Evolutionary conservation across 2,329 filamentous ascomycete genomes (phyloP).

Genomic region (Phaeoacremonium minimum): DNA sequence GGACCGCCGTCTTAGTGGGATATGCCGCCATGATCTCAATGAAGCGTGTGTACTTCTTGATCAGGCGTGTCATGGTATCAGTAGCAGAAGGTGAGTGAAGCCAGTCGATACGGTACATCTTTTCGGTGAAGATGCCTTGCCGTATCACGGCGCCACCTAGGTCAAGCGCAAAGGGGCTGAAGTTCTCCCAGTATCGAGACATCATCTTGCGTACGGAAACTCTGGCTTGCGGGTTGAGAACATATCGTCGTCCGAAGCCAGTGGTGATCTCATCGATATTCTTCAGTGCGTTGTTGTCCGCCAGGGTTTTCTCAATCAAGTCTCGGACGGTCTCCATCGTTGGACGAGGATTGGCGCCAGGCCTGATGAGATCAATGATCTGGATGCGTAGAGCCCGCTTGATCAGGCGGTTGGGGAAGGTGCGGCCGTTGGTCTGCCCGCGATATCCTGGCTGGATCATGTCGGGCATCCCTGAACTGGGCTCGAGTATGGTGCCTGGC

Average conservation of each 20-base stretch:
- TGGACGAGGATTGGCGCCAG: slow-evolving; percentile 18
- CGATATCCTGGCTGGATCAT: slow-evolving; percentile 14
- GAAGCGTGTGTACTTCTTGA: slow-evolving; percentile 64
- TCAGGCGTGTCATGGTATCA: slow-evolving; percentile 60
- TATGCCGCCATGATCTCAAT: slow-evolving; percentile 50
- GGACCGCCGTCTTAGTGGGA: slow-evolving; percentile 50
- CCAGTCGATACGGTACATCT: slow-evolving; percentile 76
- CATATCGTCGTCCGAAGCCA: slow-evolving; percentile 14
- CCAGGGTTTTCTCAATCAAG: slow-evolving; percentile 42
- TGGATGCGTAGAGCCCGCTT: slow-evolving; percentile 34
- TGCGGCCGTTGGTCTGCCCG: slow-evolving; percentile 22
- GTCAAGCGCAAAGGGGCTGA: slow-evolving; percentile 60
- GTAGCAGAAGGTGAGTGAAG: slow-evolving; percentile 64
- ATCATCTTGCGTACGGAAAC: slow-evolving; percentile 62
- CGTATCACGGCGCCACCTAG: slow-evolving; percentile 61
- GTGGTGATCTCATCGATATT: slow-evolving; percentile 28
- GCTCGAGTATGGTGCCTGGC: slow-evolving; percentile 62
- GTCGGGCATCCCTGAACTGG: slow-evolving; percentile 44
- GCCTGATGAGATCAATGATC: slow-evolving; percentile 33
- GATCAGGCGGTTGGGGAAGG: slow-evolving; percentile 58
- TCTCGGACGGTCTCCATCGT: slow-evolving; percentile 48
- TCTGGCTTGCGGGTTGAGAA: slow-evolving; percentile 21
- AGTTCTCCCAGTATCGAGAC: slow-evolving; percentile 66
- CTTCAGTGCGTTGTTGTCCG: slow-evolving; percentile 28
- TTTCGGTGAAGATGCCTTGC: slow-evolving; percentile 62